These are phyloP conservation scores for Alternaria panax DNA, from an alignment of 2,329 filamentous ascomycete species.

Conservation along the genomic window DNA sequence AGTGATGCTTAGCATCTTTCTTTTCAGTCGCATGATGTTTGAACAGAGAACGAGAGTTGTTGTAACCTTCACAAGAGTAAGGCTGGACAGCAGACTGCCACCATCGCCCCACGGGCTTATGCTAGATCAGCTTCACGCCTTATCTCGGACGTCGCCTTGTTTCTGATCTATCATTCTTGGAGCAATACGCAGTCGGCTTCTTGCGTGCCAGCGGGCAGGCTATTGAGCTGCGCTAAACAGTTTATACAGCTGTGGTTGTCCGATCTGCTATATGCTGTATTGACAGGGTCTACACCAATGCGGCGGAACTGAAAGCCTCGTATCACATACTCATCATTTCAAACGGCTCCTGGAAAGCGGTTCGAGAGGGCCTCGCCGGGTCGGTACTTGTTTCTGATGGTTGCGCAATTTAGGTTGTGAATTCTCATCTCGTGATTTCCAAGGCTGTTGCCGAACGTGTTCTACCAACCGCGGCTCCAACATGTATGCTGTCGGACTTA, in stretches of 20 bases:
- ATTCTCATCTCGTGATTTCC: constrained; percentile 9
- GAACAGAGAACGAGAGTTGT: background rate
- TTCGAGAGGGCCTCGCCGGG: constrained; percentile 10
- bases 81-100: background rate
- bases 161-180: background rate
- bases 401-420: constrained; percentile 21
- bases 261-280: constrained; percentile 2
- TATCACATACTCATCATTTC: constrained; percentile 12
- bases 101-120: constrained; percentile 2
- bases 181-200: constrained; percentile 1
- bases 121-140: background rate
- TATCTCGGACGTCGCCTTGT: background rate
- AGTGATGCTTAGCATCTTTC: background rate
- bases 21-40: background rate
- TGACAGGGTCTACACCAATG: constrained; percentile 18
- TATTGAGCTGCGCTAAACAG: constrained; percentile 3
- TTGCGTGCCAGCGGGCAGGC: background rate
- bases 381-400: background rate
- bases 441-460: constrained; percentile 13
- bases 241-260: constrained; percentile 10
- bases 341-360: constrained; percentile 5
- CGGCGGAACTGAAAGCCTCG: constrained; percentile 19
- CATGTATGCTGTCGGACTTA: constrained; percentile 11
- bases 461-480: background rate
- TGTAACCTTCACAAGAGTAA: background rate